phyloP scores from a whole-genome alignment of 2,329 filamentous ascomycete genomes.

The Monosporascus sp. region DNA sequence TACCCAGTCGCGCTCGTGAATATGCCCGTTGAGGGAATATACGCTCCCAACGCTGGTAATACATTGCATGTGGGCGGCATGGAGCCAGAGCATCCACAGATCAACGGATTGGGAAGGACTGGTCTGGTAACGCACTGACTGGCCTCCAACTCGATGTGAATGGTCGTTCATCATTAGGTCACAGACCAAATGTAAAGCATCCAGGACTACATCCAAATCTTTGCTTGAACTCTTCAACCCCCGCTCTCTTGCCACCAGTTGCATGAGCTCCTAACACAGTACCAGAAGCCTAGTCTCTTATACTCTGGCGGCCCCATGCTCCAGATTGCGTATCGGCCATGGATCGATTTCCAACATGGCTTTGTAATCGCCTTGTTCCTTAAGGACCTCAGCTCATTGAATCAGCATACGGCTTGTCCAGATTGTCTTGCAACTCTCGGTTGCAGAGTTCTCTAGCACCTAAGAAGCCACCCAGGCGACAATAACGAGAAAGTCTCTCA shows the following conservation, averaged over 20 bases:
- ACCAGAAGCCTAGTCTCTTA: slow-evolving; percentile 6
- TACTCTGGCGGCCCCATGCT: not conserved
- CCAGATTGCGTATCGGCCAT: slow-evolving; percentile 4
- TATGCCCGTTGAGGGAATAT: too few species aligned
- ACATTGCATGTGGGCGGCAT: too few species aligned
- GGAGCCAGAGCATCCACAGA: too few species aligned
- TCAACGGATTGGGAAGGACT: too few species aligned
- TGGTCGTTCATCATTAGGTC: too few species aligned
- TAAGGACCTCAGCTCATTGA: slow-evolving; percentile 22
- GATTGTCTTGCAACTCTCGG: slow-evolving; percentile 15
- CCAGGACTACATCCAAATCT: slow-evolving; percentile 1
- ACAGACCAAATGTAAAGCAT: slow-evolving; percentile 3
- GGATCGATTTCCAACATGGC: slow-evolving; percentile 9
- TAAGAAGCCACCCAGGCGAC: slow-evolving; percentile 20
- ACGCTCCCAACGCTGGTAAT: too few species aligned
- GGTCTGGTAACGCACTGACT: too few species aligned
- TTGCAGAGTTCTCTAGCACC: slow-evolving; percentile 15
- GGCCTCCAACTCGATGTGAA: too few species aligned
- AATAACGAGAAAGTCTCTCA: slow-evolving; percentile 20
- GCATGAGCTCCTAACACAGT: slow-evolving; percentile 13
- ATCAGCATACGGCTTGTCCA: slow-evolving; percentile 19
- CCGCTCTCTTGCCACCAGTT: slow-evolving; percentile 6
- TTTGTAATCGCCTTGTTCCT: slow-evolving; percentile 23
- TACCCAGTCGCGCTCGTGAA: too few species aligned
- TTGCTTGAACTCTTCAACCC: slow-evolving; percentile 5